Conservation (phyloP, 768 basidiomycete genomes). For the Dioszegia hungarica region DNA sequence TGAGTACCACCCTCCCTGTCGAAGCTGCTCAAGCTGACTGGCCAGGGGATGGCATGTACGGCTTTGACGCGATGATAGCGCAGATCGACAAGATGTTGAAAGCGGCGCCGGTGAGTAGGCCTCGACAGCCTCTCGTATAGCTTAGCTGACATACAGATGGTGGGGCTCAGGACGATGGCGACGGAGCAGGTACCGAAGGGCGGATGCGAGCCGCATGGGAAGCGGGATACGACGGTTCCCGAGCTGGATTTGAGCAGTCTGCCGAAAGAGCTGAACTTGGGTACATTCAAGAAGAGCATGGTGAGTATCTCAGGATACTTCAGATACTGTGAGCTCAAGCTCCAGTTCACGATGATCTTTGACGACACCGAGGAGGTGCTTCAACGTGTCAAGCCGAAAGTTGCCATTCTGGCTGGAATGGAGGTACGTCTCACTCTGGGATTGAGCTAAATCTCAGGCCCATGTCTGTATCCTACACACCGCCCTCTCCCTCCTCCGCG, state of each 20-base stretch:
- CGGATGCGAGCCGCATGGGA: conserved; percentile 51
- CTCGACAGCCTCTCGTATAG: neutral
- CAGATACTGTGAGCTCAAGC: no score
- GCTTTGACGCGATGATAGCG: conserved; percentile 66
- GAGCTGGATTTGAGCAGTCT: conserved; percentile 54
- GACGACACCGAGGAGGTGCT: conserved; percentile 62
- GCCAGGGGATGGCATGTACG: conserved; percentile 56
- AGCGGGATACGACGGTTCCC: conserved; percentile 64
- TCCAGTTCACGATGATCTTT: conserved; percentile 79
- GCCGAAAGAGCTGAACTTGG: conserved; percentile 40
- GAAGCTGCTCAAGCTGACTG: conserved; percentile 9
- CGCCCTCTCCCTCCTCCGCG: conserved; percentile 58
- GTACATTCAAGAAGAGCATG: conserved; percentile 60
- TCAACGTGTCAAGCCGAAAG: conserved; percentile 54
- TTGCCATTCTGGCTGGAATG: conserved; percentile 76
- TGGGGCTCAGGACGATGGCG: conserved; percentile 50
- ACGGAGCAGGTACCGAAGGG: conserved; percentile 83
- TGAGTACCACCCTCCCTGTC: conserved; percentile 54
- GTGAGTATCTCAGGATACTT: conserved; percentile 4
- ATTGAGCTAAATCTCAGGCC: conserved; percentile 53
- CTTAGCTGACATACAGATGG: neutral
- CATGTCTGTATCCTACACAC: conserved; percentile 89
- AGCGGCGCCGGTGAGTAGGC: conserved; percentile 63
- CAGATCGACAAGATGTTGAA: conserved; percentile 73
- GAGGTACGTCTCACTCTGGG: conserved; percentile 58